Conservation (phyloP, 169 alveolate genomes). For the Plasmodium knowlesi region DNA sequence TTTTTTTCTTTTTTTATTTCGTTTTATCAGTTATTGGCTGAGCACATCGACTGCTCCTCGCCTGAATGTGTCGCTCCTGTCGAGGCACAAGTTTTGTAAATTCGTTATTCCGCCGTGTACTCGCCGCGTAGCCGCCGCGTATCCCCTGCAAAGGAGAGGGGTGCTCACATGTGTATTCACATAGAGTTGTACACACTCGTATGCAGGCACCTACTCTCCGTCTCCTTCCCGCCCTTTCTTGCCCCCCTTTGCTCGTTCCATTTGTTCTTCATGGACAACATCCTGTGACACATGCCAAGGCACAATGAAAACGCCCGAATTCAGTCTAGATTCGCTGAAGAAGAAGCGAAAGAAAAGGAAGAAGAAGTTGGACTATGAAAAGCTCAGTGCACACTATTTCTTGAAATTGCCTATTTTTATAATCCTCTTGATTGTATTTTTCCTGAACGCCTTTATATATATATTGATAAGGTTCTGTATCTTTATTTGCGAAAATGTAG, state of each 20-base stretch:
- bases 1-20: constrained; percentile 10
- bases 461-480: constrained; percentile 43
- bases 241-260: not conserved
- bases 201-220: not conserved
- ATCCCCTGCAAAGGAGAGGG: not conserved
- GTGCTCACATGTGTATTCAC: not conserved
- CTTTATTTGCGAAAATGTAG: constrained; percentile 25
- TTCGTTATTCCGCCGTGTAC: not conserved
- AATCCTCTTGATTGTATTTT: constrained; percentile 41
- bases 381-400: constrained; percentile 51
- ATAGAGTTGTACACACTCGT: not conserved
- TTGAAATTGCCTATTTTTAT: constrained; percentile 59
- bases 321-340: constrained; percentile 68
- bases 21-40: not conserved
- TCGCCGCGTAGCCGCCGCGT: not conserved
- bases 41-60: not conserved
- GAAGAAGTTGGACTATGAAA: constrained; percentile 23
- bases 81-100: not conserved
- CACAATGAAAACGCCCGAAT: constrained; percentile 74
- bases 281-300: not conserved
- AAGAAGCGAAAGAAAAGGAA: constrained; percentile 34
- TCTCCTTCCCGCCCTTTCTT: not conserved
- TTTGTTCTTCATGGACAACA: not conserved
- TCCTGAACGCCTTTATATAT: constrained; percentile 61
- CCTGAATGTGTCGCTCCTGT: not conserved